These are phyloP conservation scores for Novymonas esmeraldas DNA, from an alignment of 208 protist genomes.

Conservation along the genomic window DNA sequence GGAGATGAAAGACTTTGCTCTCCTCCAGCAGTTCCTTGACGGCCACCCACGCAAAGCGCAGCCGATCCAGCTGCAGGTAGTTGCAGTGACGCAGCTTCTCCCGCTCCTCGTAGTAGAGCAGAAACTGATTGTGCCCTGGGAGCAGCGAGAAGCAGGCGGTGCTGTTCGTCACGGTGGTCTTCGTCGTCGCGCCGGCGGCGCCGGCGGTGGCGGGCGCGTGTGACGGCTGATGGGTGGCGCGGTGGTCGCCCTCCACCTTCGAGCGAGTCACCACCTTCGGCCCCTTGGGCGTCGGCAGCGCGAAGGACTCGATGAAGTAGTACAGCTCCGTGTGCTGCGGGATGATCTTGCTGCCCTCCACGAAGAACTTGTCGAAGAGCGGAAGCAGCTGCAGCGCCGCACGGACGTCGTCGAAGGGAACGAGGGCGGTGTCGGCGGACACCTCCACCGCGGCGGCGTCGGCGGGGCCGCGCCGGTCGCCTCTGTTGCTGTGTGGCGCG, in stretches of 20 bases:
- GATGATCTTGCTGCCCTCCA: slow-evolving; percentile 47
- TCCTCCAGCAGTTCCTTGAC: slow-evolving; percentile 72
- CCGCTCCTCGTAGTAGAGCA: slow-evolving; percentile 65
- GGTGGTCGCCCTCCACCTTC: slow-evolving; percentile 56
- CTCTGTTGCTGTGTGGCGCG: not conserved
- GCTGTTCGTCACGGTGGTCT: slow-evolving; percentile 51
- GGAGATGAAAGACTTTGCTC: slow-evolving; percentile 51
- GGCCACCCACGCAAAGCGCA: slow-evolving; percentile 75
- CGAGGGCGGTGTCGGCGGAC: not conserved
- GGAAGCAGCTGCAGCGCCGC: slow-evolving; percentile 42
- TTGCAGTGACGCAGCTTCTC: slow-evolving; percentile 52
- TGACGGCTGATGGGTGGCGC: slow-evolving; percentile 11
- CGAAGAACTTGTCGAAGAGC: slow-evolving; percentile 60
- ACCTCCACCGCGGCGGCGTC: slow-evolving; percentile 4
- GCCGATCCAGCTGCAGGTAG: slow-evolving; percentile 78
- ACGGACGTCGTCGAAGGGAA: slow-evolving; percentile 28
- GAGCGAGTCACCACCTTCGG: slow-evolving; percentile 58
- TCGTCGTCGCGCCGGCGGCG: slow-evolving; percentile 18
- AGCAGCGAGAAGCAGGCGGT: slow-evolving; percentile 68
- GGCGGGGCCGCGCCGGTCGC: not conserved
- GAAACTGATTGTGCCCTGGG: slow-evolving; percentile 69
- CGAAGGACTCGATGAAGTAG: slow-evolving; percentile 53
- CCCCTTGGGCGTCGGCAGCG: slow-evolving; percentile 70
- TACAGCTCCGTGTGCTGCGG: slow-evolving; percentile 51
- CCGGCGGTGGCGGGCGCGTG: slow-evolving; percentile 17